Evolutionary conservation across 306 rosid species (phyloP).

Genomic region (Crotalaria pallida): DNA sequence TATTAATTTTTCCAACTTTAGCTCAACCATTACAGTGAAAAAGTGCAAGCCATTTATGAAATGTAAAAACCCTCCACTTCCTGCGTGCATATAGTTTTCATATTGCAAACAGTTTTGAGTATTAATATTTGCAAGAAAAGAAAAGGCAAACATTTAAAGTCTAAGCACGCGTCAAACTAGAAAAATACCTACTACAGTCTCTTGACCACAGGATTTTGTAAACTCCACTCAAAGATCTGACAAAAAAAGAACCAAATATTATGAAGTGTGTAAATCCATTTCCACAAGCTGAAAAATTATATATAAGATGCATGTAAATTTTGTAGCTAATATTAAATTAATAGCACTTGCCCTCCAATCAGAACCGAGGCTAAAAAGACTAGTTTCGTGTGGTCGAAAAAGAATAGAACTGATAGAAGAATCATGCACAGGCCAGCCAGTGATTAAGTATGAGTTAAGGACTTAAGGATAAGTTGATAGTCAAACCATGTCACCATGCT

Average conservation of each 20-base stretch:
- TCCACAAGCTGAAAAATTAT: background rate
- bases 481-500: background rate
- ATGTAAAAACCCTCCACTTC: background rate
- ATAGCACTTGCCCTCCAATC: slow-evolving; percentile 75
- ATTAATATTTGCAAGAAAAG: background rate
- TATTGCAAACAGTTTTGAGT: background rate
- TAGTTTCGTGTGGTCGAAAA: slow-evolving; percentile 95
- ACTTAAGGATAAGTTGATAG: slow-evolving; percentile 43
- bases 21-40: background rate
- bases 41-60: background rate
- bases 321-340: slow-evolving; percentile 5
- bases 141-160: background rate
- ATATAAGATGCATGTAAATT: background rate
- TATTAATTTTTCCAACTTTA: background rate
- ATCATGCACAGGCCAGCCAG: slow-evolving; percentile 99
- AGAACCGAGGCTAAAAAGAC: slow-evolving; percentile 87
- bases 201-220: slow-evolving; percentile 95
- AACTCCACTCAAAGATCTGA: slow-evolving; percentile 95
- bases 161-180: slow-evolving; percentile 16
- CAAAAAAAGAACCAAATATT: slow-evolving; percentile 20
- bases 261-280: background rate
- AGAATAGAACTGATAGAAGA: slow-evolving; percentile 86
- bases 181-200: slow-evolving; percentile 63
- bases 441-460: too few species aligned
- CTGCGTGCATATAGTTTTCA: background rate